Evolutionary conservation across 306 rosid genomes (phyloP), one percentile per base, ranked within the genome.

Genomic region (Crataegus laevigata): DNA sequence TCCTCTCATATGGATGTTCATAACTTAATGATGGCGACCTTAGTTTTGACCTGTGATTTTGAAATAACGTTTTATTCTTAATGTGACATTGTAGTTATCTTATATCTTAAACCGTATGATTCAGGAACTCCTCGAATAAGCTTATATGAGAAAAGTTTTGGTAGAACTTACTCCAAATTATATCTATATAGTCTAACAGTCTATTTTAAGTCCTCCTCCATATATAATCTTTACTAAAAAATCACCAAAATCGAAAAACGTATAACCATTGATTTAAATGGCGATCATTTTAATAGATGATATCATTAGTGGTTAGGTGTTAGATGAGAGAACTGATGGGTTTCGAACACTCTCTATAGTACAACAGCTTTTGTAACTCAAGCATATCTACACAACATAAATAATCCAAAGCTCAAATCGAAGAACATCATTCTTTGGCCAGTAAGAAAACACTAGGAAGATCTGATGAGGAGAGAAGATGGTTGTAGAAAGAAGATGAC

Each of bases 11-110:
- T 25, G 18, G 24, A 40, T 73, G 40, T 34, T 34, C 38, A 6
- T 36, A 36, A 26, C 59, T 40, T 10, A 43, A 30, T 34, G 78
- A 79, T 67, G 36, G 52, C 30, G 69, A 67, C 83, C 32, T 79
- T 45, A 59, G 50, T 32, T 67, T 79, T 74, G 65, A 79, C 78
- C 3, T n/a, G n/a, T 64, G 25, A 2, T 29, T 52, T 42, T 29
- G 55, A 58, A 59, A n/a, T 58, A n/a, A 40, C 21, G 1, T 6
- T 76, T 47, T 24, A 4, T 65, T 26, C 68, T 21, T 6, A n/a
- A 29, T 25, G 40, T 71, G 3, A 38, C 17, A 19, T 71, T 72
- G 29, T 24, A 45, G 19, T 38, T 58, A 72, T 72, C 76, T 7
- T 64, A 32, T 62, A 28, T 13, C 11, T 2, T 59, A 11, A 25